Base-by-base conservation (phyloP, 2,329 filamentous ascomycete genomes). In the Claviceps sp. region DNA sequence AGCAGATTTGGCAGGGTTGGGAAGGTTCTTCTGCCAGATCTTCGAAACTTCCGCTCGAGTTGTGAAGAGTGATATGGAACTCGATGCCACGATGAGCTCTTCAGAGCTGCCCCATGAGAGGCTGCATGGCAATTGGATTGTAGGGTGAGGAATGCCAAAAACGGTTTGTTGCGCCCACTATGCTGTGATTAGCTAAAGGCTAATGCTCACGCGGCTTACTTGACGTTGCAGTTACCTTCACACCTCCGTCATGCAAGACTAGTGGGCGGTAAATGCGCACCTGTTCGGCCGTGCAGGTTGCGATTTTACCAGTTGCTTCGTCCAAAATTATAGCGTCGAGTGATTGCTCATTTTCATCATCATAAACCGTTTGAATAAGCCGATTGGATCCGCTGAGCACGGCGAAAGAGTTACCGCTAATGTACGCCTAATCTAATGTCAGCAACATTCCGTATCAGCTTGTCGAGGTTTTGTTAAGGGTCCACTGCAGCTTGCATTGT, bases 281-380 rank as follows among this genome's bases (percentile, higher is more conserved):
- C 56, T 78, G 73, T 22, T 70, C 70, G 19, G 76, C 73, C 34
- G 85, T 85, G 60, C 84, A 87, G 19, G 82, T 81, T 42, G 89
- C 88, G 66, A 97, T 88, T 72, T 88, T 94, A 48, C 90, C 93
- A 8, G 85, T 85, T 17, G 74, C 71, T 64, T 94, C 85, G 62
- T 97, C 87, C 56, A 97, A 79, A 34, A 81, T 78, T 57, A 97
- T 80, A 30, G 89, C 85, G 57, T 89, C 79, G 30, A 97, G 71
- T 37, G 67, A 64, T 16, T 70, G 75, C 24, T 81, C 74, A 62
- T 22, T 48, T 41, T 93, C 84, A 62, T 94, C 86, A 62, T 93
- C 83, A 70, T 95, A 95, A 59, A 95, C 85, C 4, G 90, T 96
- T 68, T 98, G 93, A 38, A 95, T 70, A 56, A 96, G 80, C 51